Conservation (phyloP, 1,284 basidiomycete genomes). For the Tilletia caries region DNA sequence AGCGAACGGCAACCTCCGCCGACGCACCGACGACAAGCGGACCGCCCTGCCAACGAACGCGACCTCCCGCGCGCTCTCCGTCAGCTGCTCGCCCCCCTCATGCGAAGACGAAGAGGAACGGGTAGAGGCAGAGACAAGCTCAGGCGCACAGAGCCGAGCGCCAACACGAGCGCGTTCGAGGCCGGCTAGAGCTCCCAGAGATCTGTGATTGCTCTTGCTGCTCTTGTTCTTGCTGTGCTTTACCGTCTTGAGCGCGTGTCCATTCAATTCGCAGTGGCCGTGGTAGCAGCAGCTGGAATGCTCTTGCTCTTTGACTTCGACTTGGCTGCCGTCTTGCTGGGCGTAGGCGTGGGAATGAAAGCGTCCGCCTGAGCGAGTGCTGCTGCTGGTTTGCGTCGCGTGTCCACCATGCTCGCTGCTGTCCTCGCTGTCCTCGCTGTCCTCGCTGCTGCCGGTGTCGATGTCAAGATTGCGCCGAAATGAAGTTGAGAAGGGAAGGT, state of each 20-base stretch:
- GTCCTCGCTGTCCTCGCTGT: neutral
- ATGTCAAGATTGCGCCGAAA: too few relatives aligned
- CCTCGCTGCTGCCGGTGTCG: neutral
- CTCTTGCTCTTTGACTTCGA: too few relatives aligned
- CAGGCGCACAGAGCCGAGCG: slow-evolving; percentile 57
- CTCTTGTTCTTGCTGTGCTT: too few relatives aligned
- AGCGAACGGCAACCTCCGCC: slow-evolving; percentile 64
- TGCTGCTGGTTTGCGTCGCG: neutral
- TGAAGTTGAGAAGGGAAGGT: neutral
- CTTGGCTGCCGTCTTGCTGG: neutral
- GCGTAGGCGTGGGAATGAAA: neutral
- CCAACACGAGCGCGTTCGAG: slow-evolving; percentile 66
- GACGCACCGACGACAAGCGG: slow-evolving; percentile 62
- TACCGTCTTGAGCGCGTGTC: too few relatives aligned
- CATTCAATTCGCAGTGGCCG: too few relatives aligned
- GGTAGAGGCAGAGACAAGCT: neutral
- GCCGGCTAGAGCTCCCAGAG: slow-evolving; percentile 68
- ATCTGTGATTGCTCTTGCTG: neutral
- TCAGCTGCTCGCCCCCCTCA: neutral
- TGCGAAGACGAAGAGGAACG: too few relatives aligned
- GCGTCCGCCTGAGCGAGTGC: neutral
- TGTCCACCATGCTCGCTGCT: neutral
- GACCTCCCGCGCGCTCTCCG: slow-evolving; percentile 34
- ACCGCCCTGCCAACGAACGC: slow-evolving; percentile 65
- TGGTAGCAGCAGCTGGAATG: too few relatives aligned